Base-by-base conservation (phyloP, 2,329 filamentous ascomycete species). In the Huntiella savannae region DNA sequence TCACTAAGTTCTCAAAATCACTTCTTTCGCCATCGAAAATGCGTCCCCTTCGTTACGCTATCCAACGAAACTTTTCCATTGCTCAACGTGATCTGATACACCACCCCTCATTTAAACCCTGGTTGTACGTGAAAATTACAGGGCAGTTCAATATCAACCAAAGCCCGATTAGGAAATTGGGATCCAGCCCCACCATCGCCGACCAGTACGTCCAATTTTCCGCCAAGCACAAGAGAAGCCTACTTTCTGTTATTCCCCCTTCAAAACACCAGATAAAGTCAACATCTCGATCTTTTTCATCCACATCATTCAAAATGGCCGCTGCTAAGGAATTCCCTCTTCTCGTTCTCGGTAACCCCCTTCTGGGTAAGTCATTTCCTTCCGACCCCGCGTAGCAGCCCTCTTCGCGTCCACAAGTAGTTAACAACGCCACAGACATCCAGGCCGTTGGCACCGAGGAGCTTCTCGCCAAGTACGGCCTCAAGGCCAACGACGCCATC, bases 401-500 rank as follows among this genome's bases (percentile, higher is more conserved):
- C 12, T 5, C 4, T 22, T 41, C 4, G 22, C 32, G 17, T 47
- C 33, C 11, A 34, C 17, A 15, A 32, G 13, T 6, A 40, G 11
- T 15, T 40, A 16, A 5, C 13, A 7, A 22, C 13, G 28, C 44
- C 45, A 5, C 56, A 87, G 83, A 98, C 62, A 98, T 98, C 63
- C 88, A 95, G 68, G 91, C 81, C 56, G 57, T 68, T 56, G 92
- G 86, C 56, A 75, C 88, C 64, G 73, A 87, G 56, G 77, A 76
- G 28, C 77, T 96, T 47, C 82, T 98, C 51, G 69, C 87, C 55
- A 93, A 95, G 72, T 98, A 98, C 62, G 77, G 68, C 50, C 73
- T 98, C 58, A 95, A 98, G 72, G 73, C 81, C 63, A 94, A 98
- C 68, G 88, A 98, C 63, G 91, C 91, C 57, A 95, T 98, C 62